A percentile compares a stretch with the other conserved stretches of the same genome.
Evolutionary conservation across 1,139 yeast genomes (phyloP).

Genomic region (Maudiozyma humilis): DNA sequence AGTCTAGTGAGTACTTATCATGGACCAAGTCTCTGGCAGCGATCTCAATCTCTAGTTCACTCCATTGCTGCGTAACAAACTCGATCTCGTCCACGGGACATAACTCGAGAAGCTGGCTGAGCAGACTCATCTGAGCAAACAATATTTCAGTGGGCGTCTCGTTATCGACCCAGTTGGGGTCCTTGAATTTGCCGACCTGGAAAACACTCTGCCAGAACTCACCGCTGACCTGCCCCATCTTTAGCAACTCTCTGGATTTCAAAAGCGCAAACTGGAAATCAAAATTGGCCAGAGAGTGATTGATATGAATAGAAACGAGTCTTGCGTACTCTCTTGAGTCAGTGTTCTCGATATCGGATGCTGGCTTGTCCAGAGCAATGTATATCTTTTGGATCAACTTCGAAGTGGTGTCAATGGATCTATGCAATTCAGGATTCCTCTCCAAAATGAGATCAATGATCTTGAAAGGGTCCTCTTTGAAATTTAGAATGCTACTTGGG

Average conservation of each 20-base stretch:
- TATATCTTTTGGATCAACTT: constrained; percentile 38
- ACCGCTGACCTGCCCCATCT: constrained; percentile 25
- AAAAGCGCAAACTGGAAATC: constrained; percentile 49
- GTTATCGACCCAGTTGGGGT: constrained; percentile 40
- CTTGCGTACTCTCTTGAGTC: constrained; percentile 17
- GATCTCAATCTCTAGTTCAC: constrained; percentile 33
- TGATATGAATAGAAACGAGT: constrained; percentile 46
- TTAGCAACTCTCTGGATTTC: constrained; percentile 33
- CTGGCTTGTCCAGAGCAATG: constrained; percentile 28
- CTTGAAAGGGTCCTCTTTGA: constrained; percentile 26
- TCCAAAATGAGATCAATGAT: constrained; percentile 43
- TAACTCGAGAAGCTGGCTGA: constrained; percentile 39
- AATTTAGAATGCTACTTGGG: constrained; percentile 34
- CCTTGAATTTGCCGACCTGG: constrained; percentile 42
- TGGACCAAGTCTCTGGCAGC: constrained; percentile 24
- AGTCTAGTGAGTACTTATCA: constrained; percentile 21
- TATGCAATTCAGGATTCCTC: constrained; percentile 47
- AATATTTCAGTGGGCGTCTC: constrained; percentile 32
- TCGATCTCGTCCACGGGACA: constrained; percentile 37
- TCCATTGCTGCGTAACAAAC: constrained; percentile 39
- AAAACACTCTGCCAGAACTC: constrained; percentile 50
- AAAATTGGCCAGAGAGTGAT: constrained; percentile 45
- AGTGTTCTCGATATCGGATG: neutral
- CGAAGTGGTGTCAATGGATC: constrained; percentile 38
- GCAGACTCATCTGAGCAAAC: constrained; percentile 41